phyloP scores from a whole-genome alignment of 148 eudicot species.

The Chenopodium formosanum region DNA sequence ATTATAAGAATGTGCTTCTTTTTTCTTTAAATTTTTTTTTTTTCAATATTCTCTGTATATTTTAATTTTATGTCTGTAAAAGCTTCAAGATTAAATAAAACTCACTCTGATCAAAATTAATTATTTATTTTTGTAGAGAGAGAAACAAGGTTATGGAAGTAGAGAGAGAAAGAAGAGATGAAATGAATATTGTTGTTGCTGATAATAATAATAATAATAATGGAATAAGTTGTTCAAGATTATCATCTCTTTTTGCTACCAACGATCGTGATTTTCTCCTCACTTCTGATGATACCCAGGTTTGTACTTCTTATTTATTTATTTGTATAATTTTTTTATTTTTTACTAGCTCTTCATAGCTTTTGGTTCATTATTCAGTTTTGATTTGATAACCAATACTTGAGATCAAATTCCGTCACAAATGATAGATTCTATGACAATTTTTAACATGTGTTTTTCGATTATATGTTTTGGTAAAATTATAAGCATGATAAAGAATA shows the following conservation, averaged over 20 bases:
- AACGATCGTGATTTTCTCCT: slow-evolving; percentile 62
- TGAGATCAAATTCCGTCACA: too few relatives aligned
- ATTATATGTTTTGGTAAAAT: too few relatives aligned
- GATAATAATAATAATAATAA: too few relatives aligned
- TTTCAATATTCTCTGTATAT: neutral
- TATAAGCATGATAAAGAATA: too few relatives aligned
- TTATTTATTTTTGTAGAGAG: neutral
- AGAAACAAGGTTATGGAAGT: neutral
- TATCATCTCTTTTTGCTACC: slow-evolving; percentile 48
- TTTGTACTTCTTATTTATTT: slow-evolving; percentile 2
- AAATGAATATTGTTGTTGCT: neutral
- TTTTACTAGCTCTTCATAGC: too few relatives aligned
- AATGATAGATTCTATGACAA: too few relatives aligned
- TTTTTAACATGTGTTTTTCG: too few relatives aligned
- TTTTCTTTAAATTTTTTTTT: neutral
- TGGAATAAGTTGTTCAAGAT: slow-evolving; percentile 19
- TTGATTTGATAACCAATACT: too few relatives aligned
- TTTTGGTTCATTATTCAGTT: too few relatives aligned
- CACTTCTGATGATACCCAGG: slow-evolving; percentile 58
- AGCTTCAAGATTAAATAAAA: neutral
- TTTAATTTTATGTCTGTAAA: too few relatives aligned
- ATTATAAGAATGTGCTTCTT: slow-evolving; percentile 8
- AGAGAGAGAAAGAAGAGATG: slow-evolving; percentile 24
- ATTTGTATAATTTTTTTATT: too few relatives aligned
- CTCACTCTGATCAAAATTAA: neutral